A percentile compares a stretch with the other conserved stretches of the same genome.
Evolutionary conservation across 2,329 filamentous ascomycete species (phyloP).

Genomic region (Trichoderma koningii): DNA sequence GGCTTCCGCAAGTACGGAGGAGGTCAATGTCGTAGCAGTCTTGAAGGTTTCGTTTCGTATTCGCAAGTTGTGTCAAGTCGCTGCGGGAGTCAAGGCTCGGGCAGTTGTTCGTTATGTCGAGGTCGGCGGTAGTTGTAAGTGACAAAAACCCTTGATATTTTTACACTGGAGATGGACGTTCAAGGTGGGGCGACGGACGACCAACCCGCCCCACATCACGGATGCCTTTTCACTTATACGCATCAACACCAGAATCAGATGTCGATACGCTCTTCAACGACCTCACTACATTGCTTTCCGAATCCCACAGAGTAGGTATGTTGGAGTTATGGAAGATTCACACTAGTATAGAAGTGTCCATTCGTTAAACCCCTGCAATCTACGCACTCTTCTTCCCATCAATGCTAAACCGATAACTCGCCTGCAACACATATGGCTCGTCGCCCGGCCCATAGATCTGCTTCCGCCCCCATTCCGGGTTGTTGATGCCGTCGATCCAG

Average conservation of each 20-base stretch:
- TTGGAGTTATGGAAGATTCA: no score
- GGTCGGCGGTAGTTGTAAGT: not conserved
- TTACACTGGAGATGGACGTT: not conserved
- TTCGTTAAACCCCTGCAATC: no score
- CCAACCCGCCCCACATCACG: constrained; percentile 11
- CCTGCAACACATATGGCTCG: constrained; percentile 63
- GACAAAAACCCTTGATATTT: constrained; percentile 13
- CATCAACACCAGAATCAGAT: not conserved
- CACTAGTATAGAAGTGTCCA: no score
- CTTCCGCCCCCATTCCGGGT: constrained; percentile 81
- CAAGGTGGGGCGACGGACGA: constrained; percentile 17
- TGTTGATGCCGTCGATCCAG: constrained; percentile 91
- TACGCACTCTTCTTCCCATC: not conserved
- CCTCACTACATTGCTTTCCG: no score
- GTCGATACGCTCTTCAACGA: no score
- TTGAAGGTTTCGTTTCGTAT: not conserved
- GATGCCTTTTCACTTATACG: not conserved
- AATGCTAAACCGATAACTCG: constrained; percentile 61
- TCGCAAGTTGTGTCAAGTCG: no score
- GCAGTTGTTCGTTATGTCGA: not conserved
- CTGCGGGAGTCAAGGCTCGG: no score
- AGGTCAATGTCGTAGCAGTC: not conserved
- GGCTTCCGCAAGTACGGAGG: not conserved
- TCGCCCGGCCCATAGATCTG: constrained; percentile 63
- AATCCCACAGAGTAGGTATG: no score